These are phyloP conservation scores for Thielaviopsis populi DNA, from an alignment of 2,329 filamentous ascomycete genomes.

Conservation along the genomic window DNA sequence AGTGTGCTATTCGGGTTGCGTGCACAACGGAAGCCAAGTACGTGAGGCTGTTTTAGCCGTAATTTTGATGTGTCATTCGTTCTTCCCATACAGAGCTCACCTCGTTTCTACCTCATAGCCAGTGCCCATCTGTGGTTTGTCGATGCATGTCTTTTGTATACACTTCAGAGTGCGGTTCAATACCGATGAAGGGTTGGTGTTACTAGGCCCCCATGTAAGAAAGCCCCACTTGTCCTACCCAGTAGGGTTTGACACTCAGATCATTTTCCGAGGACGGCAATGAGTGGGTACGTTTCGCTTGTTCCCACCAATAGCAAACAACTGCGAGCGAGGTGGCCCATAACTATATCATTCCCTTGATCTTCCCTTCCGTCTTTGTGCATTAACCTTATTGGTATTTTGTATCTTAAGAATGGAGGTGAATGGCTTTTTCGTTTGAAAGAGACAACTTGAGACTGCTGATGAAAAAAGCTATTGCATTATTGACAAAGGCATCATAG, in stretches of 20 bases:
- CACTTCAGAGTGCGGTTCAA: neutral
- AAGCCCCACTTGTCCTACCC: neutral
- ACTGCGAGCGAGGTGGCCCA: slow-evolving; percentile 12
- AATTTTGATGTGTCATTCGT: no score
- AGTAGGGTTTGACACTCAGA: neutral
- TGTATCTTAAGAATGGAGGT: neutral
- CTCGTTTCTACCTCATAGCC: no score
- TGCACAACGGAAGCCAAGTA: no score
- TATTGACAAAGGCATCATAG: neutral
- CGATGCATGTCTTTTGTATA: neutral
- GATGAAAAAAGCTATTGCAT: neutral
- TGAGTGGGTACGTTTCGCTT: slow-evolving; percentile 15
- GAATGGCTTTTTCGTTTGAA: neutral
- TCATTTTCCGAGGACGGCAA: neutral
- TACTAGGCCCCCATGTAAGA: neutral
- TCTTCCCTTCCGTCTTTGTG: neutral
- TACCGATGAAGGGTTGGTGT: neutral
- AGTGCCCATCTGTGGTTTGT: no score
- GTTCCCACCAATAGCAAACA: slow-evolving; percentile 14
- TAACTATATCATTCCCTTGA: neutral
- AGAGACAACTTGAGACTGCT: neutral
- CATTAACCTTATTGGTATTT: neutral
- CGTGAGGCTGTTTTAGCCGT: no score
- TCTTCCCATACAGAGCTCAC: no score
- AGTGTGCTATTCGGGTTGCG: no score